A percentile compares a stretch with the other conserved stretches of the same genome.
Conservation (phyloP, 2,329 filamentous ascomycete species). For the Geoglossum cookeanum region DNA sequence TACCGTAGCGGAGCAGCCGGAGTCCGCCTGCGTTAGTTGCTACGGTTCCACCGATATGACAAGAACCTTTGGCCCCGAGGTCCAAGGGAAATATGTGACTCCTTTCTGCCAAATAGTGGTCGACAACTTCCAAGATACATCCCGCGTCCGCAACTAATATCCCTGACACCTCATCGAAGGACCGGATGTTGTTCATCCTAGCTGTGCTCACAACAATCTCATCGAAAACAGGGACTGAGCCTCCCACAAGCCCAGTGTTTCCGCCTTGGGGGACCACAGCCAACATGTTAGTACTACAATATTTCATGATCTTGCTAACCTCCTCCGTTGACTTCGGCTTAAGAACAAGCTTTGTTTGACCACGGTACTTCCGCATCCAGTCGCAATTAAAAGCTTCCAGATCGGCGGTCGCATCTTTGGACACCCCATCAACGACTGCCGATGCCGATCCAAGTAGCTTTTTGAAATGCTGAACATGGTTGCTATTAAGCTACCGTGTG, state of each 20-base stretch:
- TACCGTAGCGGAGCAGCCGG: conserved; percentile 77
- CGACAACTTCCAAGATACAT: conserved; percentile 73
- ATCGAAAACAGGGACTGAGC: conserved; percentile 91
- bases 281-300: conserved; percentile 84
- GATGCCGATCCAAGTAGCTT: conserved; percentile 59
- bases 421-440: conserved; percentile 70
- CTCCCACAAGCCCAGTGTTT: conserved; percentile 89
- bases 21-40: conserved; percentile 90
- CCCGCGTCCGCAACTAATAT: conserved; percentile 81
- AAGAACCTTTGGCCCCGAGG: conserved; percentile 93
- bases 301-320: conserved; percentile 76
- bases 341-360: conserved; percentile 70
- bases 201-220: conserved; percentile 87
- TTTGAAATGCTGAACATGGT: conserved; percentile 72
- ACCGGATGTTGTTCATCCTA: conserved; percentile 79
- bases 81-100: conserved; percentile 89
- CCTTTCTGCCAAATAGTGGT: conserved; percentile 65
- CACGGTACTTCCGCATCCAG: conserved; percentile 98
- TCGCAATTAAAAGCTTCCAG: conserved; percentile 87
- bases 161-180: conserved; percentile 84
- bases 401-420: conserved; percentile 54
- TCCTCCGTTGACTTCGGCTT: conserved; percentile 72
- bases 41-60: conserved; percentile 89
- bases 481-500: conserved; percentile 36
- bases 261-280: conserved; percentile 94